phyloP scores from a whole-genome alignment of 83 land plant species.

The Larix sibirica region DNA sequence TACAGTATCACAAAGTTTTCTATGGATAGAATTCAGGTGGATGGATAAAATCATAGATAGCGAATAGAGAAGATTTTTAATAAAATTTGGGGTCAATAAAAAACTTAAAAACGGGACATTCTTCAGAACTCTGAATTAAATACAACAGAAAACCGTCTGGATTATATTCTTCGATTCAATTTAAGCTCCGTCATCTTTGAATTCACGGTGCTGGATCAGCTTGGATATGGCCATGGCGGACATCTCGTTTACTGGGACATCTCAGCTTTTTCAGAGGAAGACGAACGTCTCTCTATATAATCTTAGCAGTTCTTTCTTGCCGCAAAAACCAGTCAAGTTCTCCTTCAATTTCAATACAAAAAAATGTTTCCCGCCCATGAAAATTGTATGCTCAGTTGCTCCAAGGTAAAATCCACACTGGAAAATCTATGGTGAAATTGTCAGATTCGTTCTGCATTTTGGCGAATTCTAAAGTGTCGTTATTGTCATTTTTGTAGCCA shows the following conservation, averaged over 20 bases:
- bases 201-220: neutral
- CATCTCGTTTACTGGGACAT: neutral
- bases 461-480: neutral
- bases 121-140: neutral
- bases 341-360: neutral
- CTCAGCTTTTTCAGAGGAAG: neutral
- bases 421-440: neutral
- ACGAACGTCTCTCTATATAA: neutral
- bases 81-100: neutral
- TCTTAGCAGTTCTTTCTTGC: neutral
- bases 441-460: neutral
- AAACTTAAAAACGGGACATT: neutral
- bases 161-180: neutral
- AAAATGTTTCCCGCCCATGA: neutral
- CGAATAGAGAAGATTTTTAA: neutral
- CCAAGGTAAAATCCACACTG: neutral
- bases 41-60: neutral
- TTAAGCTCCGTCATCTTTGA: neutral
- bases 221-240: neutral
- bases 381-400: constrained; percentile 8
- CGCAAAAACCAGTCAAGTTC: neutral
- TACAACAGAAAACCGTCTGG: neutral
- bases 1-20: neutral
- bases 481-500: constrained; percentile 41
- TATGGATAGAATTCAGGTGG: neutral